Conservation (phyloP, 2,329 filamentous ascomycete species). For the Fusarium sp. region DNA sequence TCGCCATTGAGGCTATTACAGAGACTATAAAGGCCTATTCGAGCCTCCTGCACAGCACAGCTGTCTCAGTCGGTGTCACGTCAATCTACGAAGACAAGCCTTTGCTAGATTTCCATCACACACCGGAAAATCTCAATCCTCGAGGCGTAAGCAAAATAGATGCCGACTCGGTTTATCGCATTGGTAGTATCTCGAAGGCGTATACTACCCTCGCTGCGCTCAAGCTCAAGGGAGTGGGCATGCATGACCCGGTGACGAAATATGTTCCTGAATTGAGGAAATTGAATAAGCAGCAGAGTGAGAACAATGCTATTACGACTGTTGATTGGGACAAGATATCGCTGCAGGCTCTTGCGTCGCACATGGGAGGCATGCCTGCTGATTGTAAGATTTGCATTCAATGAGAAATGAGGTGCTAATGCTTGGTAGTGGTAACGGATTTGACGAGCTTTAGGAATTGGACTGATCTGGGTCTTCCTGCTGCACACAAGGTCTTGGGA, state of each 20-base stretch:
- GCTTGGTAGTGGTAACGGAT: background rate
- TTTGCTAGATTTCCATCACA: constrained; percentile 3
- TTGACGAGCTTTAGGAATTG: constrained; percentile 1
- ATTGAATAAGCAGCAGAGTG: background rate
- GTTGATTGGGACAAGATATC: constrained; percentile 6
- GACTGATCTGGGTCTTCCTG: constrained; percentile 7
- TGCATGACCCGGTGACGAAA: constrained; percentile 15
- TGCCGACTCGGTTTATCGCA: constrained; percentile 3
- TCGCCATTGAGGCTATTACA: background rate
- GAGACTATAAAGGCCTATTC: background rate
- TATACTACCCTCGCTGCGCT: constrained; percentile 6
- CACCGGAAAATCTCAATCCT: background rate
- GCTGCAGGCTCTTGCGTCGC: background rate
- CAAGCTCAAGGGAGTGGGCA: background rate
- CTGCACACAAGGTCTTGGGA: background rate
- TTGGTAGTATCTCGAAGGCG: constrained; percentile 10
- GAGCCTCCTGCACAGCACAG: background rate
- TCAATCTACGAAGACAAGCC: constrained; percentile 2
- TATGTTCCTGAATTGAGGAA: constrained; percentile 7
- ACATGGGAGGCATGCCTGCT: constrained; percentile 11
- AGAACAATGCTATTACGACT: background rate
- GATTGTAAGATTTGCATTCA: background rate
- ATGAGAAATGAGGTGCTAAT: background rate
- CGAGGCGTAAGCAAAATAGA: constrained; percentile 3
- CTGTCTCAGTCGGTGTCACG: background rate